A percentile compares a stretch with the other conserved stretches of the same genome.
Evolutionary conservation across 140 eudicot genomes (phyloP).

Genomic region (Cichorium intybus): DNA sequence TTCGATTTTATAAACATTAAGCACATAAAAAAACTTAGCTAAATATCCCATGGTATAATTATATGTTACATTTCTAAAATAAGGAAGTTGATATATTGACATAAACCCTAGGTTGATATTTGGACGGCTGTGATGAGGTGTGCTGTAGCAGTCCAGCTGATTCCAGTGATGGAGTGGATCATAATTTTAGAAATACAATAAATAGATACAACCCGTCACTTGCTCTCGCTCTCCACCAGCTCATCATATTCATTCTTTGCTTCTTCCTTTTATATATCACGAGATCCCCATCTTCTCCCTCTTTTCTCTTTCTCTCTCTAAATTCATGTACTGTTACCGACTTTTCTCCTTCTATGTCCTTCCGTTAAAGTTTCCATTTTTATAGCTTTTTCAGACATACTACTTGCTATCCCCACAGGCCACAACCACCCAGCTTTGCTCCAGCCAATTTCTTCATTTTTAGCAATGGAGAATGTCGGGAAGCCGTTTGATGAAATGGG

Average conservation of each 20-base stretch:
- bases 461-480: constrained; percentile 22
- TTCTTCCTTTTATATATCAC: constrained; percentile 41
- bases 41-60: too few species aligned
- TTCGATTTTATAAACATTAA: too few species aligned
- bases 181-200: constrained; percentile 11
- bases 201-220: constrained; percentile 19
- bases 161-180: constrained; percentile 30
- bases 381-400: background rate
- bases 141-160: constrained; percentile 22
- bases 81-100: background rate
- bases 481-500: constrained; percentile 36
- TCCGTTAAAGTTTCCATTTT: constrained; percentile 24
- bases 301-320: constrained; percentile 25
- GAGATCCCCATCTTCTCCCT: constrained; percentile 47
- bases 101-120: background rate
- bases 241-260: constrained; percentile 41
- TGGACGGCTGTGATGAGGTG: constrained; percentile 34
- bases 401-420: constrained; percentile 1
- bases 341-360: constrained; percentile 13
- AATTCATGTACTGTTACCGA: constrained; percentile 24
- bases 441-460: background rate
- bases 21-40: too few species aligned
- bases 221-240: constrained; percentile 34
- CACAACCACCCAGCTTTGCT: background rate
- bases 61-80: background rate